phyloP scores from a whole-genome alignment of 768 basidiomycete genomes.

The Leccinum boreale region DNA sequence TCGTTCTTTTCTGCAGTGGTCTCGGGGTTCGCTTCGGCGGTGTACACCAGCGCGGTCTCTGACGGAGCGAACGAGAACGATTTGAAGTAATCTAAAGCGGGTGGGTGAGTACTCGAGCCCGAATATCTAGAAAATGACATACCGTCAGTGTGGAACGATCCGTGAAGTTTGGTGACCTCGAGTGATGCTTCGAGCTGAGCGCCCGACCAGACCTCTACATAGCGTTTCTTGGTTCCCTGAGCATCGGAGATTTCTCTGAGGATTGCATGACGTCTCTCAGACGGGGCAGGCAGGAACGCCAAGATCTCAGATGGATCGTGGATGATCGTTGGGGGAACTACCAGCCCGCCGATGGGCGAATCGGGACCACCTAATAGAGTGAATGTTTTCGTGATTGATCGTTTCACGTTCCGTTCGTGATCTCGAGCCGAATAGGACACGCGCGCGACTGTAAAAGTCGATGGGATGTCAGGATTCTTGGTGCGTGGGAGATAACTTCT shows the following conservation, averaged over 20 bases:
- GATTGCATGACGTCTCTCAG: conserved; percentile 41
- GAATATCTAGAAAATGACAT: not conserved
- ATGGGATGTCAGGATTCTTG: too few relatives aligned
- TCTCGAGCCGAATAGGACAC: conserved; percentile 47
- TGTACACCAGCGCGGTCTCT: conserved; percentile 53
- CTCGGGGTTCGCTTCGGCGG: conserved; percentile 50
- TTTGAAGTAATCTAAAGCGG: conserved; percentile 44
- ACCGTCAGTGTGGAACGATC: conserved; percentile 64
- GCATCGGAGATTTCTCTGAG: conserved; percentile 38
- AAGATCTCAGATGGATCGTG: conserved; percentile 35
- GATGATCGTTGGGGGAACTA: conserved; percentile 12
- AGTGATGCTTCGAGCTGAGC: conserved; percentile 41
- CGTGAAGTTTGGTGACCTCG: conserved; percentile 58
- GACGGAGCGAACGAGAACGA: conserved; percentile 53
- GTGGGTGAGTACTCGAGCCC: not conserved
- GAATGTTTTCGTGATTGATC: conserved; percentile 40
- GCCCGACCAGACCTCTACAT: conserved; percentile 58
- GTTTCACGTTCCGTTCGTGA: conserved; percentile 48
- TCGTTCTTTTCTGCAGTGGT: conserved; percentile 19
- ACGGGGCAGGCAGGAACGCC: conserved; percentile 41
- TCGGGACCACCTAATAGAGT: conserved; percentile 21
- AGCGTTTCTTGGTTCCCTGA: conserved; percentile 39
- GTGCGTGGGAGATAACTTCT: not conserved
- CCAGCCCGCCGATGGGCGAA: conserved; percentile 2
- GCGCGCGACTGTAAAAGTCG: conserved; percentile 34